phyloP scores from a whole-genome alignment of 2,329 filamentous ascomycete species.

The Sphaceloma murrayae region DNA sequence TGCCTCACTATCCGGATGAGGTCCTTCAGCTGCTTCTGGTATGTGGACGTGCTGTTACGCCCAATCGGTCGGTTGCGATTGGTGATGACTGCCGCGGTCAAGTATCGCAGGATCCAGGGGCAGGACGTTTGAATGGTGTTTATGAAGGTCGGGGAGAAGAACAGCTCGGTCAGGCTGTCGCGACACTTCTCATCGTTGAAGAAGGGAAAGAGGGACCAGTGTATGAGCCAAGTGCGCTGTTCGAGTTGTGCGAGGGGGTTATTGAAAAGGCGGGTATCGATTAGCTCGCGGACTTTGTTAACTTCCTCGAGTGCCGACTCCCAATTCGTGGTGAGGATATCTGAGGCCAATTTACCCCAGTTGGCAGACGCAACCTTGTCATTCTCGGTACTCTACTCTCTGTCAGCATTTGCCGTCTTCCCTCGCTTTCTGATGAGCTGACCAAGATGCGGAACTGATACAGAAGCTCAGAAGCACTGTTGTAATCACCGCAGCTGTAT shows the following conservation, averaged over 20 bases:
- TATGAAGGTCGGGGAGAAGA: slow-evolving; percentile 96
- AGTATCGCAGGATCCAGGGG: slow-evolving; percentile 92
- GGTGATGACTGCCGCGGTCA: slow-evolving; percentile 89
- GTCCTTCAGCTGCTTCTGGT: slow-evolving; percentile 99
- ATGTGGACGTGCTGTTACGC: slow-evolving; percentile 79
- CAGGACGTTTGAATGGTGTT: slow-evolving; percentile 98
- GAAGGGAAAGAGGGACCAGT: slow-evolving; percentile 98
- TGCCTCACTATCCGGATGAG: slow-evolving; percentile 90
- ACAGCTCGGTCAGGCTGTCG: slow-evolving; percentile 85
- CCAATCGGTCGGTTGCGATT: slow-evolving; percentile 68
- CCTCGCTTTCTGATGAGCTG: slow-evolving; percentile 15
- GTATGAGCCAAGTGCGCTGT: slow-evolving; percentile 92
- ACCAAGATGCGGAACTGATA: slow-evolving; percentile 92
- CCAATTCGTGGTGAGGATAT: slow-evolving; percentile 94
- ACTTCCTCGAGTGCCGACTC: slow-evolving; percentile 86
- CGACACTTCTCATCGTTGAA: slow-evolving; percentile 94
- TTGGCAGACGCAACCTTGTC: slow-evolving; percentile 93
- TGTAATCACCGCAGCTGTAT: slow-evolving; percentile 95
- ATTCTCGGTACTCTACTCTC: slow-evolving; percentile 72
- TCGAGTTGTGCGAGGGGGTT: slow-evolving; percentile 92
- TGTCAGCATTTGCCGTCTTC: slow-evolving; percentile 11
- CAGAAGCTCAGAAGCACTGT: slow-evolving; percentile 77
- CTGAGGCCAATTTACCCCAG: slow-evolving; percentile 94
- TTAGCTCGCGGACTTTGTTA: slow-evolving; percentile 79
- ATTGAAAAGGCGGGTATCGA: slow-evolving; percentile 91